Base-by-base conservation (phyloP, 805 yeast genomes). In the Kluyveromyces aestuarii region DNA sequence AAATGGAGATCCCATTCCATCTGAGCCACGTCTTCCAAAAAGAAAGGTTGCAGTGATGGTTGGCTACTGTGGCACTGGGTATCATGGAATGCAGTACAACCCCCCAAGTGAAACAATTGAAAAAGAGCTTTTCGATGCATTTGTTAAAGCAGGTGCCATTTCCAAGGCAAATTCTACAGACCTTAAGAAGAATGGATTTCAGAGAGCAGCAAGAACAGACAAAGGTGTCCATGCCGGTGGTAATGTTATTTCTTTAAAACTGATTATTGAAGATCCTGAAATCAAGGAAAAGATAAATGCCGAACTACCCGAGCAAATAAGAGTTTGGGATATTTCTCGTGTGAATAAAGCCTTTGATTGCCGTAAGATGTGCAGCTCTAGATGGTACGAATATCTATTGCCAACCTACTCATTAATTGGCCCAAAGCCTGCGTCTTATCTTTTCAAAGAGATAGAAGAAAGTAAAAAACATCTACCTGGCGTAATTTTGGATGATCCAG, bases 191-290 rank as follows among this genome's bases (percentile, higher is more conserved):
- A 79, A 81, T 47, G 89, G 93, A 0, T 86, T 91, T 61, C 83
- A 82, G 87, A 75, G 93, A 66, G 87, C 90, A 46, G 91, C 91
- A 5, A 75, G 91, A 69, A 84, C 91, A 3, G 98, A 90, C 66
- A 91, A 91, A 67, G 98, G 97, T 52, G 98, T 90, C 21, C 98
- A 90, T 68, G 97, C 98, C 11, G 96, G 96, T 2, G 97, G 97
- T 27, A 90, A 90, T 64, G 88, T 89, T 19, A 77, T 91, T 41
- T 84, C 95, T 14, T 72, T 85, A 56, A 90, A 90, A 63, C 69
- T 90, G 73, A 87, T 87, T 57, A 74, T 87, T 46, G 95, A 87
- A 62, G 68, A 90, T 59, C 79, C 74, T 13, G 83, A 87, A 48
- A 76, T 88, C 46, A 75, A 84, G 40, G 73, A 74, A 42, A 86